Conservation (phyloP, 1,284 basidiomycete genomes). For the Bondarzewia mesenterica region DNA sequence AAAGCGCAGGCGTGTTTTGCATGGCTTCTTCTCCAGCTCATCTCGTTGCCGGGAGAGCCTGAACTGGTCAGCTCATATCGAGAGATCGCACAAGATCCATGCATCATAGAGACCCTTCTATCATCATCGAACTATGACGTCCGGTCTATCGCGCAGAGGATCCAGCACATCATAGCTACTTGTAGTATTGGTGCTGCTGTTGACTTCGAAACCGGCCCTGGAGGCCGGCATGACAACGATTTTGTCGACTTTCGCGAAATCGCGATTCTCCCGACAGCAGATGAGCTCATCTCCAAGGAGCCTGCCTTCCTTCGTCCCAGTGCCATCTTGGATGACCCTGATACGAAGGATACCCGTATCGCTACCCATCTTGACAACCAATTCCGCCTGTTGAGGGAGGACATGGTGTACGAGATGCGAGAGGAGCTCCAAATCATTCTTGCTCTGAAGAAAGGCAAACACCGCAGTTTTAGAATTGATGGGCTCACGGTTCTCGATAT, state of each 20-base stretch:
- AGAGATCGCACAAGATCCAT: conserved; percentile 26
- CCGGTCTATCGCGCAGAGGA: conserved; percentile 28
- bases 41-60: conserved; percentile 30
- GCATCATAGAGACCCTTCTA: conserved; percentile 26
- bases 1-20: conserved; percentile 33
- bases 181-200: conserved; percentile 11
- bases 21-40: conserved; percentile 43
- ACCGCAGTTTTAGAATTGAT: conserved; percentile 34
- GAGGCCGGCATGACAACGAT: conserved; percentile 63
- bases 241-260: conserved; percentile 48
- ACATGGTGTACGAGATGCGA: conserved; percentile 55
- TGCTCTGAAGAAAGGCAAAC: conserved; percentile 37
- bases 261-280: conserved; percentile 49
- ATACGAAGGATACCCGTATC: conserved; percentile 24
- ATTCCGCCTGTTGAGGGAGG: conserved; percentile 56
- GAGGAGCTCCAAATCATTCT: conserved; percentile 45
- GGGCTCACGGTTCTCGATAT: conserved; percentile 30
- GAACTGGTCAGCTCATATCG: conserved; percentile 29
- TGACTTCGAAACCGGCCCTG: conserved; percentile 28
- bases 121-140: conserved; percentile 26
- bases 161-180: conserved; percentile 33
- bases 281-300: conserved; percentile 39
- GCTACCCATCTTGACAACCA: conserved; percentile 53
- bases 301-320: conserved; percentile 39
- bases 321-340: conserved; percentile 33